These are phyloP conservation scores for Leucocoprinus birnbaumii DNA, from an alignment of 768 basidiomycete species.

Conservation along the genomic window DNA sequence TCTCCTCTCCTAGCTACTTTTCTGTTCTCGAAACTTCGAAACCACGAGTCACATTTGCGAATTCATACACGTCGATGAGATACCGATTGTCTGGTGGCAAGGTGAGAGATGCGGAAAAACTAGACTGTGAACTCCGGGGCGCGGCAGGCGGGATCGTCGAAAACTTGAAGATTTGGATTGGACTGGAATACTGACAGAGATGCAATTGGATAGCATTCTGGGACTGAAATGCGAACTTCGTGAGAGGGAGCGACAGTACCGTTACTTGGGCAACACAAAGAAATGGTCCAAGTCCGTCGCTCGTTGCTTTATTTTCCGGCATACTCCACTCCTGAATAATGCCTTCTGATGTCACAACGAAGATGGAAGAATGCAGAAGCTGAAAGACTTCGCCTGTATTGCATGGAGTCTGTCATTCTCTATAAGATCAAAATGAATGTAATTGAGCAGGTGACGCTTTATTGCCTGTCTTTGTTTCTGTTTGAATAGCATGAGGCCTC, in stretches of 20 bases:
- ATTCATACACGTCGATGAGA: neutral
- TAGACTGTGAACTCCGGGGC: neutral
- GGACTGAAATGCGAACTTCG: neutral
- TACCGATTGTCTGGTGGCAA: neutral
- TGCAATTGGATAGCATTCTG: neutral
- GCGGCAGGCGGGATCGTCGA: neutral
- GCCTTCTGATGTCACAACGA: neutral
- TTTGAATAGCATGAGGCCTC: no score
- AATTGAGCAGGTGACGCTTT: no score
- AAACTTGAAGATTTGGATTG: slow-evolving; percentile 13
- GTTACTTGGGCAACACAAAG: slow-evolving; percentile 3
- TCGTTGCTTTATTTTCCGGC: neutral
- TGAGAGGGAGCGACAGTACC: slow-evolving; percentile 1
- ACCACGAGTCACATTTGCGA: neutral
- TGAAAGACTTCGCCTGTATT: no score
- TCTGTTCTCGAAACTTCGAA: neutral
- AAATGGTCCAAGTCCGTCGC: neutral
- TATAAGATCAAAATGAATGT: no score
- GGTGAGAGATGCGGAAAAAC: neutral
- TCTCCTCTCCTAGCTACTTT: neutral
- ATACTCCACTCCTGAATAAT: neutral
- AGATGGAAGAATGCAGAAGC: neutral
- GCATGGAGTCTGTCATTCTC: no score
- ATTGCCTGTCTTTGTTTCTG: no score
- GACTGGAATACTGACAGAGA: neutral